Base-by-base conservation (phyloP, 164 flowering plant genomes). In the Houttuynia cordata region DNA sequence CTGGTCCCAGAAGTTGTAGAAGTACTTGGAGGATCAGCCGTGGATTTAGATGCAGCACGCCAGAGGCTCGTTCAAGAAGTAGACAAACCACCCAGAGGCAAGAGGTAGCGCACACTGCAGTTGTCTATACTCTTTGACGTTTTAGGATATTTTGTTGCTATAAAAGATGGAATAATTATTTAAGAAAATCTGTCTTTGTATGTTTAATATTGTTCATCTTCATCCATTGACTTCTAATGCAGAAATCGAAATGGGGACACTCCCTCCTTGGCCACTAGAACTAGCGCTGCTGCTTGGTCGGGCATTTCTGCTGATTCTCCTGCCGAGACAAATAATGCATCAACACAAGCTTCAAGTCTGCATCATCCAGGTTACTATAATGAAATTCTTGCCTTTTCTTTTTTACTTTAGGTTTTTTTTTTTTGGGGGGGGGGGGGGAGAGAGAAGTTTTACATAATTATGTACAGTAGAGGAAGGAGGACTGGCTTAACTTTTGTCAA, bases 71-170 rank as follows among this genome's bases (percentile, higher is more conserved):
- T 87, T 63, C 47, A 68, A 19, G 97, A 91, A 86, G 76, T 91
- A 23, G 88, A 86, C 73, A 91, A 94, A 78, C 99, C 97, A 58
- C 89, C 99, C 4, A 79, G 96, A 70, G 99, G 88, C 50, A 81
- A 70, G 78, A 83, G 90, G 94, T 84, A 77, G 6, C 37, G 57
- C 5, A 12, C 13, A 45, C 13, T 45, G 20, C n/a, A n/a, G n/a
- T n/a, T n/a, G n/a, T n/a, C n/a, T n/a, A n/a, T n/a, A n/a, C n/a
- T n/a, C n/a, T n/a, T n/a, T n/a, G n/a, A n/a, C n/a, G n/a, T n/a
- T n/a, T 30, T n/a, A 34, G 59, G n/a, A 24, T 14, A n/a, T 56
- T 56, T 24, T 56, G 24, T 25, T 25, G 17, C 34, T 1, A 12
- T 6, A 21, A 12, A 23, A 8, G 58, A 34, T 55, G 8, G 13